Evolutionary conservation across 75 land plant species (phyloP).

Genomic region (Gnetum montanum): DNA sequence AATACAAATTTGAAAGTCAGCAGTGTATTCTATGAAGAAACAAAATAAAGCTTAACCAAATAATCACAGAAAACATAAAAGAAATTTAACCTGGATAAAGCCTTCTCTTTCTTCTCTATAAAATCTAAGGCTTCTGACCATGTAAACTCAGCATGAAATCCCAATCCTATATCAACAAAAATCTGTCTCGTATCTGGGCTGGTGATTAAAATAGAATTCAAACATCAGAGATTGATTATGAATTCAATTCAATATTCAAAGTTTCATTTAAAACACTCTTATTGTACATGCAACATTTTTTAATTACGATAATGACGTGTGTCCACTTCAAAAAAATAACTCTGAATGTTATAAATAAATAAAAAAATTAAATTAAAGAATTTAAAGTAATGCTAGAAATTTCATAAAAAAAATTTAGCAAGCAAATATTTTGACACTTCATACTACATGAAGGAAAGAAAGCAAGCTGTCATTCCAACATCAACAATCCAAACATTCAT

Average conservation of each 20-base stretch:
- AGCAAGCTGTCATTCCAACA: too few species aligned
- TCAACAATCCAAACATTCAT: too few species aligned
- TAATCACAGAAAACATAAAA: not conserved
- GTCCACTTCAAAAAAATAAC: too few species aligned
- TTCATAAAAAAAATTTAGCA: too few species aligned
- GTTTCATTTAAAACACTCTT: not conserved
- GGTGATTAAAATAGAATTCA: constrained; percentile 3
- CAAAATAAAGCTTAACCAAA: too few species aligned
- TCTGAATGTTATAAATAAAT: too few species aligned
- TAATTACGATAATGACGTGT: too few species aligned
- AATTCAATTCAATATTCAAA: not conserved
- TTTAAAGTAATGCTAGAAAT: too few species aligned
- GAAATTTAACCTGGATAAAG: constrained; percentile 34
- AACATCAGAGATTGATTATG: not conserved
- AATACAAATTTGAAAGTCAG: too few species aligned
- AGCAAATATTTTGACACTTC: constrained; percentile 1
- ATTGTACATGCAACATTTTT: too few species aligned
- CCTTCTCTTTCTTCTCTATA: constrained; percentile 47
- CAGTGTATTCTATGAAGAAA: too few species aligned
- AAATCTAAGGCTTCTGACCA: constrained; percentile 84
- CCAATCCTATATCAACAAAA: constrained; percentile 87
- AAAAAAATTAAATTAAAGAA: not conserved
- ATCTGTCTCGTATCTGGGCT: constrained; percentile 81
- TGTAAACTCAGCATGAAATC: constrained; percentile 92
- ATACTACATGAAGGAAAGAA: too few species aligned